Conservation (phyloP, 305 asterid species). For the Fraxinus platypoda region DNA sequence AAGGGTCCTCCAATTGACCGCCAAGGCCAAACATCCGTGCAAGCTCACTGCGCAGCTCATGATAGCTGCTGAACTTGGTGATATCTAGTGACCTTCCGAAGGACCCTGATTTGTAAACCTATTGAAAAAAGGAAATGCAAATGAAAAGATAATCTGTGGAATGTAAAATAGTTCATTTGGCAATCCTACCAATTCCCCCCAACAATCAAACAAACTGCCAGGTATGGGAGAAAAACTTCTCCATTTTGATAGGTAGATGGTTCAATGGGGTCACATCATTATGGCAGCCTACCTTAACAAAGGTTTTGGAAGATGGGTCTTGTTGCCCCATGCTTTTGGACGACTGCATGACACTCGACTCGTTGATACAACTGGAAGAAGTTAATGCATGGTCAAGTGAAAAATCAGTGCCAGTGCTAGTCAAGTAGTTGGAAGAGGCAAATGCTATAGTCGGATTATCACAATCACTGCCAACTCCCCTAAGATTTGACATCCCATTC, state of each 20-base stretch:
- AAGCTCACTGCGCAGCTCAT: constrained; percentile 72
- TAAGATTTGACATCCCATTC: constrained; percentile 46
- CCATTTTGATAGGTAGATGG: not conserved
- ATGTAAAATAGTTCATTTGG: not conserved
- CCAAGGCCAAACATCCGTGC: constrained; percentile 91
- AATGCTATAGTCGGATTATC: constrained; percentile 40
- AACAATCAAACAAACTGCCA: not conserved
- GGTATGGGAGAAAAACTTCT: not conserved
- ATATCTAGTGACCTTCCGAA: constrained; percentile 77
- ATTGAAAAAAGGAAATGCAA: not conserved
- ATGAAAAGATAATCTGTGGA: not conserved
- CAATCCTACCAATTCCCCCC: not conserved
- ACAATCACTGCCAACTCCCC: constrained; percentile 50
- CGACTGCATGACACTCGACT: constrained; percentile 47
- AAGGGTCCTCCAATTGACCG: constrained; percentile 92
- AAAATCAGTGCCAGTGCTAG: constrained; percentile 47
- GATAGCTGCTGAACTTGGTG: constrained; percentile 73
- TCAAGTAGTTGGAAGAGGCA: constrained; percentile 54
- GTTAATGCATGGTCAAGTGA: constrained; percentile 41
- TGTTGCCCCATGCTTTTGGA: constrained; percentile 42
- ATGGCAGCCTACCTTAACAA: constrained; percentile 52
- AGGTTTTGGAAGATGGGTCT: constrained; percentile 50
- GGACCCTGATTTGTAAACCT: constrained; percentile 74
- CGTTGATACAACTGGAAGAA: constrained; percentile 48
- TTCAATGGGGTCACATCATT: not conserved